Evolutionary conservation across 768 basidiomycete species (phyloP), one percentile per base, ranked within the genome.

Genomic region (Boletus edulis): DNA sequence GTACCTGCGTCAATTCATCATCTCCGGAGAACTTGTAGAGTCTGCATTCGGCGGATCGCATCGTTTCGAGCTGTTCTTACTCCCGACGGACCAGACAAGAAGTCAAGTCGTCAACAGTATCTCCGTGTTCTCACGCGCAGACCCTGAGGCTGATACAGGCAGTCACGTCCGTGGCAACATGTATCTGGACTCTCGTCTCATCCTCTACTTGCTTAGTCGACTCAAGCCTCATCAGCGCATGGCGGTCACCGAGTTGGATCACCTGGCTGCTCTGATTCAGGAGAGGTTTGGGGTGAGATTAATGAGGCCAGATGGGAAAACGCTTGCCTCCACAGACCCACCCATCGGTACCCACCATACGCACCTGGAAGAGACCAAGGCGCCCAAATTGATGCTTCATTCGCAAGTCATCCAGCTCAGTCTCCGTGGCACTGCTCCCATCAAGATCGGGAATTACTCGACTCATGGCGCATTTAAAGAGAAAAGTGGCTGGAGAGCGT

Each of bases 1-100:
- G 1, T 12, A 38, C 20, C 32, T 62, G 32, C 61, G 57, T 20
- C 46, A 52, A 8, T 62, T 50, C 31, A 9, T 5, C n/a, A 7
- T 63, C 20, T 3, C 39, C 1, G 61, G 48, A 5, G 7, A 41
- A 0, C 8, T 62, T 0, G 61, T 61, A 27, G 61, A 62, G 45
- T 63, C 59, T 17, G 57, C 61, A 10, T 55, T 50, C 51, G 9
- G 40, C 4, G 61, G 61, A 44, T 62, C 61, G 22, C 45, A 62
- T 17, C 57, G 57, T 39, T 56, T 62, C 32, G 61, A 62, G 13
- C 46, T 62, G 6, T 55, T 45, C 44, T 4, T 62, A 9, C 37
- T 22, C 17, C 57, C 61, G 10, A 59, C 59, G 40, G 12, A n/a
- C 6, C 14, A 4, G 34, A 14, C 34, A 3, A 2, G 12, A 35